Conservation (phyloP, 768 basidiomycete species). For the Dacryopinax spathularia region DNA sequence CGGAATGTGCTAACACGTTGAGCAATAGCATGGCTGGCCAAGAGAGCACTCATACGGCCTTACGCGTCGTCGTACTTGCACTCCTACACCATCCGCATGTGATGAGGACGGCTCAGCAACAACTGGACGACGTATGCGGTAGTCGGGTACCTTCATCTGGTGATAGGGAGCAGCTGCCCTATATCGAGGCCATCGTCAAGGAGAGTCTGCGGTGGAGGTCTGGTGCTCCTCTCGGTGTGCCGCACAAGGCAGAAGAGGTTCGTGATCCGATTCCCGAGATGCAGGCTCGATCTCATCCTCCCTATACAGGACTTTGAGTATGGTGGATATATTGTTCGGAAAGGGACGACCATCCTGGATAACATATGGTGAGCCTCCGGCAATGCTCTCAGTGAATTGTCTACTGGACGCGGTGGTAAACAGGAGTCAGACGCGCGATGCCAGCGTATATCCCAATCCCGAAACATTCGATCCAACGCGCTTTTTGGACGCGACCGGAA, state of each 20-base stretch:
- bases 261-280: neutral
- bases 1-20: neutral
- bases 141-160: slow-evolving; percentile 25
- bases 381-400: too few species aligned
- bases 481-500: too few species aligned
- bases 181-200: neutral
- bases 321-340: slow-evolving; percentile 9
- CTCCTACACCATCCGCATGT: slow-evolving; percentile 10
- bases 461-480: neutral
- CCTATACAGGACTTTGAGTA: neutral
- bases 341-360: slow-evolving; percentile 8
- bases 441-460: neutral
- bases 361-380: slow-evolving; percentile 19
- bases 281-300: neutral
- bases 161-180: slow-evolving; percentile 19
- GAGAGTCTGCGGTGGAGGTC: neutral
- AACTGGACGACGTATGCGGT: slow-evolving; percentile 3
- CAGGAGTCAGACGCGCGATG: neutral
- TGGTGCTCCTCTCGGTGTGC: slow-evolving; percentile 19
- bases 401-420: too few species aligned
- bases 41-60: slow-evolving; percentile 1
- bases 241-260: neutral
- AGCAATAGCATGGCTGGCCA: neutral
- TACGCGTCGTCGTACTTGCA: slow-evolving; percentile 10
- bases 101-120: neutral